A percentile compares a stretch with the other conserved stretches of the same genome.
Evolutionary conservation across 495 filamentous ascomycete genomes (phyloP).

Genomic region (Podospora appendiculata): DNA sequence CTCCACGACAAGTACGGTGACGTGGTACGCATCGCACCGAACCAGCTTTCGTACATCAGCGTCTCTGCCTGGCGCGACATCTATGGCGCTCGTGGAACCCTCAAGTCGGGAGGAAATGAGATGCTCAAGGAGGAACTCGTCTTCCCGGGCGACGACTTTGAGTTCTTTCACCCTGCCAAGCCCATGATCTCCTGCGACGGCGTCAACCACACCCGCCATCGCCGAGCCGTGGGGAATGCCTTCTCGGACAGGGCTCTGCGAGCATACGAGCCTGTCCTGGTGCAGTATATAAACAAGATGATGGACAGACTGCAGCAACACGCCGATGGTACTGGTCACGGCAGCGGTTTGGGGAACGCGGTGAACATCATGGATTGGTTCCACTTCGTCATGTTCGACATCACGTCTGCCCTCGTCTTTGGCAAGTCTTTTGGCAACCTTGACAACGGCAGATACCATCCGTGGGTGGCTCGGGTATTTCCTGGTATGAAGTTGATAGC

Average conservation of each 20-base stretch:
- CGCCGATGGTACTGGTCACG: not conserved
- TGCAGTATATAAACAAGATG: not conserved
- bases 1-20: slow-evolving; percentile 15
- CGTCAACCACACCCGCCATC: slow-evolving; percentile 5
- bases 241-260: slow-evolving; percentile 4
- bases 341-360: too few species aligned
- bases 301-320: slow-evolving; percentile 1
- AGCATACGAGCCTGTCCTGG: slow-evolving; percentile 1
- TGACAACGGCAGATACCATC: slow-evolving; percentile 30
- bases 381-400: slow-evolving; percentile 50
- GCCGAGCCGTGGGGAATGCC: slow-evolving; percentile 3
- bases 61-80: slow-evolving; percentile 15
- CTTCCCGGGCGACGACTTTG: slow-evolving; percentile 9
- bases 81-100: slow-evolving; percentile 9
- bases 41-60: slow-evolving; percentile 16
- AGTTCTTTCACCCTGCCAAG: slow-evolving; percentile 9
- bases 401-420: slow-evolving; percentile 50
- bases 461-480: slow-evolving; percentile 31
- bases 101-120: not conserved
- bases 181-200: slow-evolving; percentile 12
- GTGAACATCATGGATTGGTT: slow-evolving; percentile 43
- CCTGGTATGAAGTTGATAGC: slow-evolving; percentile 9
- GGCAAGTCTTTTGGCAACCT: slow-evolving; percentile 49
- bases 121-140: slow-evolving; percentile 8
- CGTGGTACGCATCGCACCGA: slow-evolving; percentile 15